Percentiles rank a stretch among this genome's conserved stretches.
phyloP scores from a whole-genome alignment of 305 asterid species.

The Fraxinus platypoda region DNA sequence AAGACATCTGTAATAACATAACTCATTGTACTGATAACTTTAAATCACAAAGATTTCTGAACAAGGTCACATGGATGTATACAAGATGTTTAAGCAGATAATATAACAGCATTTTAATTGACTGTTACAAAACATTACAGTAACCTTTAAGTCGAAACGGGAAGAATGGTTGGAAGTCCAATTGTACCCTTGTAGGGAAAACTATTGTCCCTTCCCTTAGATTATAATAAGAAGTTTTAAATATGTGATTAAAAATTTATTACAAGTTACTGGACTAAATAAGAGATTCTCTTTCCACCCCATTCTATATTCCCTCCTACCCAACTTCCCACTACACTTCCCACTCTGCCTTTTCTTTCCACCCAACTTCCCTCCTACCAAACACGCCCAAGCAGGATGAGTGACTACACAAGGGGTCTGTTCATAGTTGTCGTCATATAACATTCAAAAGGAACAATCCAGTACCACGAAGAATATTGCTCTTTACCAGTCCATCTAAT shows the following conservation, averaged over 20 bases:
- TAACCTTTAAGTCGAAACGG: not conserved
- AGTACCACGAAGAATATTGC: not conserved
- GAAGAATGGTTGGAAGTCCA: not conserved
- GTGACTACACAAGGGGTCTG: not conserved
- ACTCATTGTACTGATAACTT: not conserved
- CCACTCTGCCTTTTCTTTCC: not conserved
- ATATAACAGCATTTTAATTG: not conserved
- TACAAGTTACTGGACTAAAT: not conserved
- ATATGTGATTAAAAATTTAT: not conserved
- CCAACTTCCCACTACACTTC: not conserved
- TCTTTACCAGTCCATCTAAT: not conserved
- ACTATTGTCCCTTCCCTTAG: not conserved
- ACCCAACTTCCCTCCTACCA: not conserved
- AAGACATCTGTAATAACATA: not conserved
- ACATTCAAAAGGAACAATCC: not conserved
- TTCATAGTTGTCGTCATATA: not conserved
- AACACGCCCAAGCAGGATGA: not conserved
- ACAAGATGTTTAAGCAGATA: not conserved
- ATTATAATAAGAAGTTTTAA: not conserved
- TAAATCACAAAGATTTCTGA: not conserved
- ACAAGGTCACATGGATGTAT: not conserved
- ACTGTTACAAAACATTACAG: not conserved
- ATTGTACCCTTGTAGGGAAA: not conserved
- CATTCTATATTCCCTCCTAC: not conserved
- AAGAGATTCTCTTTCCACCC: constrained; percentile 1